Conservation (phyloP, 1,284 basidiomycete genomes). For the Naganishia cerealis region DNA sequence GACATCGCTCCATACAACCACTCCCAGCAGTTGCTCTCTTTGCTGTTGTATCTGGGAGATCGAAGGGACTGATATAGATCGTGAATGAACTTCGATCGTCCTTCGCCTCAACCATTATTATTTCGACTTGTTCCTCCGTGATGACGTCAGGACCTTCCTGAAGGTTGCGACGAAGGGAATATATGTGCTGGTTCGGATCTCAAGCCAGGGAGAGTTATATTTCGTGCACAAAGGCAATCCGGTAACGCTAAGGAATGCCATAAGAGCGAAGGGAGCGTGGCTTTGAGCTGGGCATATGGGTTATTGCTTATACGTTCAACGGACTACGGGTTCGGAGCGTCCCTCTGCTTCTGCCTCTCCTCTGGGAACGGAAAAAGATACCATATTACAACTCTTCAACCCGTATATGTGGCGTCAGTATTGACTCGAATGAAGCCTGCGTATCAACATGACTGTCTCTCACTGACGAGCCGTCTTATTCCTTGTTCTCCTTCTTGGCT, state of each 20-base stretch:
- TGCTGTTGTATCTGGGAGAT: background rate
- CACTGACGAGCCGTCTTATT: conserved; percentile 1
- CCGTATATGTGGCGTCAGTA: background rate
- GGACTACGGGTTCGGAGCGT: background rate
- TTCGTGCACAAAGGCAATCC: background rate
- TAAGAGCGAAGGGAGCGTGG: background rate
- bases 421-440: background rate
- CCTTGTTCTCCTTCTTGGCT: conserved; percentile 32
- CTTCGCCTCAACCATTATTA: background rate
- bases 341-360: background rate
- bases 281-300: background rate
- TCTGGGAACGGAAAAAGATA: background rate
- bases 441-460: background rate
- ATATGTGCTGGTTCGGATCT: background rate
- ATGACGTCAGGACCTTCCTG: background rate
- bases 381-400: background rate
- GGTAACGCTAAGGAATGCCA: background rate
- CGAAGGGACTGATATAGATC: background rate
- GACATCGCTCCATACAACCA: background rate
- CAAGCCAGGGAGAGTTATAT: background rate
- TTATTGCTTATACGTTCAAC: background rate
- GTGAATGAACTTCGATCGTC: conserved; percentile 10
- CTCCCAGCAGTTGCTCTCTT: background rate
- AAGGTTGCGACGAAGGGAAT: background rate
- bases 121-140: background rate